phyloP scores from a whole-genome alignment of 768 basidiomycete species.

The Pleurotus salmoneostramineus region DNA sequence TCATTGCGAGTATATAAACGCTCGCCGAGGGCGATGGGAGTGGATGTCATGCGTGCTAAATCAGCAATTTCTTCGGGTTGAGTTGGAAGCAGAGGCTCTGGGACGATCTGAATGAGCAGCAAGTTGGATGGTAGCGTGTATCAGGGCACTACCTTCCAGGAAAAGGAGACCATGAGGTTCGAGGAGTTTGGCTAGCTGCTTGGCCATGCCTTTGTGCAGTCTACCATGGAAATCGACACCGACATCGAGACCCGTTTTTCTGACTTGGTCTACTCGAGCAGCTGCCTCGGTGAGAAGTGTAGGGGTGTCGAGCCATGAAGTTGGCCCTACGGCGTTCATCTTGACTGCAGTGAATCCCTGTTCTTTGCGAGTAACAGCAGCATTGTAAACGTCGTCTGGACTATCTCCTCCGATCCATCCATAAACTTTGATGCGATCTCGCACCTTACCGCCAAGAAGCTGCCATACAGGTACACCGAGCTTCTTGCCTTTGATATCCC shows the following conservation, averaged over 20 bases:
- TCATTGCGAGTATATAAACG: constrained; percentile 60
- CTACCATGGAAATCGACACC: constrained; percentile 71
- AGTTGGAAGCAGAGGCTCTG: not conserved
- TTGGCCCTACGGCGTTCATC: constrained; percentile 54
- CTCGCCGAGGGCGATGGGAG: constrained; percentile 61
- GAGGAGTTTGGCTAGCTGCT: constrained; percentile 57
- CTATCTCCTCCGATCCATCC: constrained; percentile 56
- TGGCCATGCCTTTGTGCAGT: constrained; percentile 66
- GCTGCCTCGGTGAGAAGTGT: constrained; percentile 45
- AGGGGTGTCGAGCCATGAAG: constrained; percentile 64
- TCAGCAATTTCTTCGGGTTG: constrained; percentile 62
- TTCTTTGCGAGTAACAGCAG: constrained; percentile 47
- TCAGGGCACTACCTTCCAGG: constrained; percentile 45
- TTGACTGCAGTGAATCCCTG: constrained; percentile 71
- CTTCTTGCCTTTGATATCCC: constrained; percentile 81
- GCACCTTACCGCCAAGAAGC: constrained; percentile 66
- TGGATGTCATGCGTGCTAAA: constrained; percentile 47
- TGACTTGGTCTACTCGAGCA: constrained; percentile 47
- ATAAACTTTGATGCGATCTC: constrained; percentile 55
- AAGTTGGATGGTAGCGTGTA: not conserved
- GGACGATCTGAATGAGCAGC: not conserved
- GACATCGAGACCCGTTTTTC: constrained; percentile 55
- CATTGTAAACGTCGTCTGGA: constrained; percentile 49
- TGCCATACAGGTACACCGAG: constrained; percentile 64
- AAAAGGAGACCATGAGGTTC: constrained; percentile 60